Evolutionary conservation across 73 alveolate species (phyloP).

Genomic region (Diophrys sp.): DNA sequence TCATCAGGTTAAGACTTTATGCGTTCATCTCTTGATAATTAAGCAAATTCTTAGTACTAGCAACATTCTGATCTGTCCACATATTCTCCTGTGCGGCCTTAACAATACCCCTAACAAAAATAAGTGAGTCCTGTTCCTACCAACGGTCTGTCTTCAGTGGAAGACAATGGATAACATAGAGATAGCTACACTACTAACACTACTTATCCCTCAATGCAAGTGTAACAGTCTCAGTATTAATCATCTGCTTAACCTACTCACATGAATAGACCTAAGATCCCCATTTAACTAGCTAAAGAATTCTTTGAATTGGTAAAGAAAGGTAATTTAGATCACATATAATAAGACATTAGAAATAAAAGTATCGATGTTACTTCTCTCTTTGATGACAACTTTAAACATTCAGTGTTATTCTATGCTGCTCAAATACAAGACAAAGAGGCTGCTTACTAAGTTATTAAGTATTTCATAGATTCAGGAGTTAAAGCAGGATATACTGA

Average conservation of each 20-base stretch:
- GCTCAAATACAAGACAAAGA: constrained; percentile 21
- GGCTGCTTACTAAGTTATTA: constrained; percentile 19
- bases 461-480: constrained; percentile 24
- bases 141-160: background rate
- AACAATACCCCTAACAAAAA: background rate
- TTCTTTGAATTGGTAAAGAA: background rate
- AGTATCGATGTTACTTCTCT: background rate
- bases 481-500: constrained; percentile 25
- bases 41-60: background rate
- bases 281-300: background rate
- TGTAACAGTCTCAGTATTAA: background rate
- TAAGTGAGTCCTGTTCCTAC: background rate
- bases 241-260: background rate
- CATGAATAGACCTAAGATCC: background rate
- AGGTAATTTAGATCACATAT: background rate
- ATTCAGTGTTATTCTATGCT: constrained; percentile 47
- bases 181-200: background rate
- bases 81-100: background rate
- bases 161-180: background rate
- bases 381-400: constrained; percentile 4
- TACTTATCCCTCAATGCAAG: background rate
- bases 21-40: background rate
- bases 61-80: background rate
- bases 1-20: no score
- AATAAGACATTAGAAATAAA: background rate